Base-by-base conservation (phyloP, 495 filamentous ascomycete genomes). In the Penicillium coprophilum region DNA sequence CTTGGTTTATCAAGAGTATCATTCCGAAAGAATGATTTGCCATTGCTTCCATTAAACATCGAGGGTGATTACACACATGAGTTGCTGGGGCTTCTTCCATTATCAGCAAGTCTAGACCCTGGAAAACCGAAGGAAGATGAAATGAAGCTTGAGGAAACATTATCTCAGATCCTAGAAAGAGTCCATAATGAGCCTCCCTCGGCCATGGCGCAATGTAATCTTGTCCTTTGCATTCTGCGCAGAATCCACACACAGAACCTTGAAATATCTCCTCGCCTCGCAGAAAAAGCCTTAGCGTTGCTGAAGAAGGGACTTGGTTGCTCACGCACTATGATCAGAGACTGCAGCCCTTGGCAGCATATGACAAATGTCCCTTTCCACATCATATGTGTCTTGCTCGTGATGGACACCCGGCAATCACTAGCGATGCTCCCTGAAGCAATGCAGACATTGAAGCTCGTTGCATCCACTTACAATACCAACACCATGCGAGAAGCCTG, bases 311-410 rank as follows among this genome's bases (percentile, higher is more conserved):
- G 56, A 9, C 64, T 78, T 4, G 43, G 32, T 4, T 70, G 68
- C 12, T 75, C 74, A 10, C 67, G 63, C 1, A 56, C 53, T 4
- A 72, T 82, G 69, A 59, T 63, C 1, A 51, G 46, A 1, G 53
- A 59, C 20, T 63, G 65, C 28, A 67, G 61, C n/a, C 78, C 79
- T 0, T 84, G 81, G 81, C 79, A 80, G 51, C 77, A 82, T 34
- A 64, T 80, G 5, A 73, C 77, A 13, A 75, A 80, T 41, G 74
- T 79, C 2, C 76, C 80, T 2, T 82, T 84, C 47, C 80, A 84
- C 28, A 74, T 74, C 40, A 69, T 79, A 31, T 79, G 78, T 51
- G 59, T 80, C 4, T 71, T 82, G 13, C 69, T 84, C 8, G 75
- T 74, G 12, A 72, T 84, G 55, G 78, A 80, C 47, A 78, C 69